A percentile compares a stretch with the other conserved stretches of the same genome.
phyloP scores from a whole-genome alignment of 1,284 basidiomycete genomes.

The Spongiforma sp. region DNA sequence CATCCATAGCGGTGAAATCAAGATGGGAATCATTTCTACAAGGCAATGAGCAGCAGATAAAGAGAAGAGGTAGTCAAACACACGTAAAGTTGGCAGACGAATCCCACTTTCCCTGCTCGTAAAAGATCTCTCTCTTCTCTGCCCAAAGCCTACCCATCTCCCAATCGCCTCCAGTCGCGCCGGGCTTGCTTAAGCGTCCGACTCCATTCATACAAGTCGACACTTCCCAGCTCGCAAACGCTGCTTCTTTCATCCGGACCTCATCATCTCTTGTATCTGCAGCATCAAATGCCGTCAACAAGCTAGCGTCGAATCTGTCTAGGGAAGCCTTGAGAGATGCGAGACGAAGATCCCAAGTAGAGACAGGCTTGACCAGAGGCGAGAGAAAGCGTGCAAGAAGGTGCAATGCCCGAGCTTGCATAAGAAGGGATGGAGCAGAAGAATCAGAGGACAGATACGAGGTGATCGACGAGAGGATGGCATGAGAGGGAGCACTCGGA shows the following conservation, averaged over 20 bases:
- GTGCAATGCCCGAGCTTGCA: slow-evolving; percentile 67
- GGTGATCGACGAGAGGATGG: slow-evolving; percentile 60
- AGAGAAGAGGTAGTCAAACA: slow-evolving; percentile 2
- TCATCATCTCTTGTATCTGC: slow-evolving; percentile 74
- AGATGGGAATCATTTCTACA: slow-evolving; percentile 31
- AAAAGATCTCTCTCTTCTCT: slow-evolving; percentile 95
- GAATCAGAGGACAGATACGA: slow-evolving; percentile 35
- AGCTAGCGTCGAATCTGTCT: slow-evolving; percentile 86
- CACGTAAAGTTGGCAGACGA: slow-evolving; percentile 43
- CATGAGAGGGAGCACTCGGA: slow-evolving; percentile 60
- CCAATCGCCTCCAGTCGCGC: slow-evolving; percentile 63
- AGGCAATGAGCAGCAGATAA: slow-evolving; percentile 3
- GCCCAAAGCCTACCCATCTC: slow-evolving; percentile 93
- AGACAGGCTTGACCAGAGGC: slow-evolving; percentile 64
- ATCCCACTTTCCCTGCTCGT: slow-evolving; percentile 81
- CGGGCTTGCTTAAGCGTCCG: slow-evolving; percentile 39
- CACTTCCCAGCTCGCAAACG: slow-evolving; percentile 85
- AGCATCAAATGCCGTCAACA: slow-evolving; percentile 85
- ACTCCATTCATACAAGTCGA: slow-evolving; percentile 44
- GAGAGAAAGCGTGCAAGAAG: slow-evolving; percentile 80
- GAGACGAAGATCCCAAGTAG: slow-evolving; percentile 64
- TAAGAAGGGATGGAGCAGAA: slow-evolving; percentile 44
- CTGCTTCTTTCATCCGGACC: slow-evolving; percentile 75
- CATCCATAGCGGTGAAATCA: slow-evolving; percentile 90
- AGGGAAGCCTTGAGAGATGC: slow-evolving; percentile 77